Evolutionary conservation across 768 basidiomycete species (phyloP).

Genomic region (Trametes elegans): DNA sequence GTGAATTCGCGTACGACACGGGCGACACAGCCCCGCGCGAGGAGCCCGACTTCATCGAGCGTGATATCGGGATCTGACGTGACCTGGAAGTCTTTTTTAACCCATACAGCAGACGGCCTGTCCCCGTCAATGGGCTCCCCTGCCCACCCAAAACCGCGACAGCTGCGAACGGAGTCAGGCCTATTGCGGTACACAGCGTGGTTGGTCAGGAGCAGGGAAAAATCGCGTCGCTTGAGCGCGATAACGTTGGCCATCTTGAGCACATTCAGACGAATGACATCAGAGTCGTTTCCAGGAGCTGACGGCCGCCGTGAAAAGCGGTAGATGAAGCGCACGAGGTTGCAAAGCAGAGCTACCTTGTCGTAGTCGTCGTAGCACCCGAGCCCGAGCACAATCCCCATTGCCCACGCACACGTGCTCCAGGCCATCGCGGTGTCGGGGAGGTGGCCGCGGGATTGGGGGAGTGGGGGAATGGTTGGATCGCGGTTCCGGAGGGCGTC

Average conservation of each 20-base stretch:
- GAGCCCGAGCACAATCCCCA: neutral
- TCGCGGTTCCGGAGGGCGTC: neutral
- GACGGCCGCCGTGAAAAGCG: slow-evolving; percentile 4
- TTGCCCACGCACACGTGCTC: slow-evolving; percentile 2
- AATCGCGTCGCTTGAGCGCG: slow-evolving; percentile 6
- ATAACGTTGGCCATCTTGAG: slow-evolving; percentile 12
- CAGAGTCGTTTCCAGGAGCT: neutral
- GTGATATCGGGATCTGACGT: neutral
- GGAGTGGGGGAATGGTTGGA: neutral
- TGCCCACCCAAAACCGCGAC: slow-evolving; percentile 9
- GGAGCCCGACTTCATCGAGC: neutral
- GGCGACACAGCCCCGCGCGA: slow-evolving; percentile 3
- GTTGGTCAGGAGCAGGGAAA: slow-evolving; percentile 7
- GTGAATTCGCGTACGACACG: neutral
- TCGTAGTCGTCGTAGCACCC: slow-evolving; percentile 14
- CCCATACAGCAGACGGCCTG: neutral
- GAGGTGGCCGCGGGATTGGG: slow-evolving; percentile 1
- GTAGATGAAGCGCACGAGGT: slow-evolving; percentile 7
- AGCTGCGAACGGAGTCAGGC: neutral
- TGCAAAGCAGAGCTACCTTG: slow-evolving; percentile 7
- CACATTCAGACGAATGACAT: neutral
- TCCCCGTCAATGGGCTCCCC: slow-evolving; percentile 2
- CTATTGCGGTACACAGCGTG: neutral
- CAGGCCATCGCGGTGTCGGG: neutral
- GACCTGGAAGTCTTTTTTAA: slow-evolving; percentile 4